These are phyloP conservation scores for Stygiomarasmius scandens DNA, from an alignment of 1,284 basidiomycete genomes.

Conservation along the genomic window DNA sequence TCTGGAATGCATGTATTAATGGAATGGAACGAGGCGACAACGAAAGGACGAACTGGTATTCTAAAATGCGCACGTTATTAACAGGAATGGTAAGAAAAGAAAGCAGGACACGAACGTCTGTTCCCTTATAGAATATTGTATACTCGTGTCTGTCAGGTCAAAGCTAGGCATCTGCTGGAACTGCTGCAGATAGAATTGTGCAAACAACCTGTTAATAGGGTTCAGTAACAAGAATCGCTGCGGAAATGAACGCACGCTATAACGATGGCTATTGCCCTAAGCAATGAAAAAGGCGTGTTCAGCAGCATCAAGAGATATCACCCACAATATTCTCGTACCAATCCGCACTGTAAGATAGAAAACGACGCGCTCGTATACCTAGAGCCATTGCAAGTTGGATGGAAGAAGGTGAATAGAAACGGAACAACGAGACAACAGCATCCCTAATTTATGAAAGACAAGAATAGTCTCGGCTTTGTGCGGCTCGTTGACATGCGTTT, in stretches of 20 bases:
- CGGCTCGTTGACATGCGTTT: too few relatives aligned
- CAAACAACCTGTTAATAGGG: slow-evolving; percentile 4
- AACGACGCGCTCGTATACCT: not conserved
- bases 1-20: not conserved
- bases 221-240: not conserved
- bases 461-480: too few relatives aligned
- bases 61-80: too few relatives aligned
- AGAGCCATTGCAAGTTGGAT: not conserved
- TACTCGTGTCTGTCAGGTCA: slow-evolving; percentile 22
- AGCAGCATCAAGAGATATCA: not conserved
- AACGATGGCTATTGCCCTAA: slow-evolving; percentile 4
- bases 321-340: not conserved
- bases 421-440: too few relatives aligned
- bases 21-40: not conserved
- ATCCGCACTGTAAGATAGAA: slow-evolving; percentile 7
- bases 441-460: too few relatives aligned
- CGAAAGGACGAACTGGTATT: slow-evolving; percentile 12
- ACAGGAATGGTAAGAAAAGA: too few relatives aligned
- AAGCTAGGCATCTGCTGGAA: slow-evolving; percentile 25
- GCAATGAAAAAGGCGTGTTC: not conserved
- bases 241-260: slow-evolving; percentile 1
- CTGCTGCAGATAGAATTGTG: slow-evolving; percentile 21
- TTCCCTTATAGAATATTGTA: slow-evolving; percentile 20
- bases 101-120: too few relatives aligned
- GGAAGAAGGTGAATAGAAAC: not conserved